Conservation (phyloP, 2,329 filamentous ascomycete species). For the Metarhizium rileyi region DNA sequence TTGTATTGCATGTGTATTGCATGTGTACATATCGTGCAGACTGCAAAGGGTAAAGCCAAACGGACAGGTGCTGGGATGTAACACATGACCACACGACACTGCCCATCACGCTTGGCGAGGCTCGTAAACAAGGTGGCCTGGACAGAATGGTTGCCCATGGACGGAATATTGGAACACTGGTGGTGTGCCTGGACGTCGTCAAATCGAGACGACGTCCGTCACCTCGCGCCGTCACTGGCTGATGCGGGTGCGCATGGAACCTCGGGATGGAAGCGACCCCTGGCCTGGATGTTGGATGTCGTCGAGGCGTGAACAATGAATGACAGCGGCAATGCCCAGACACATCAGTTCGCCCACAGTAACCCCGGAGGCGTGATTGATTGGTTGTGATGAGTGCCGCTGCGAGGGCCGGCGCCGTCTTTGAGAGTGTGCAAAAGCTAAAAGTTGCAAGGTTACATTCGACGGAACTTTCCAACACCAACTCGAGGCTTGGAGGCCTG, state of each 20-base stretch:
- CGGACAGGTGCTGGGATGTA: neutral
- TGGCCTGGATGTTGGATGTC: no score
- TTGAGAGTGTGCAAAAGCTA: neutral
- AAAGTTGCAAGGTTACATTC: conserved; percentile 9
- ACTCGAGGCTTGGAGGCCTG: neutral
- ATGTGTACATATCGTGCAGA: no score
- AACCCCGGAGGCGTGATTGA: neutral
- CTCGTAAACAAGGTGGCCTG: neutral
- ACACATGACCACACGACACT: neutral
- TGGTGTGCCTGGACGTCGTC: neutral
- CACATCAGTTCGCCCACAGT: conserved; percentile 1
- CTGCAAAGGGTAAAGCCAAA: no score
- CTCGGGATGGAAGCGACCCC: neutral
- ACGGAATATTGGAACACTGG: neutral
- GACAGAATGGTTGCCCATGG: no score
- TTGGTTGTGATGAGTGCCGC: conserved; percentile 1
- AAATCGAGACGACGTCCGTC: neutral
- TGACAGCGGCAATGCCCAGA: neutral
- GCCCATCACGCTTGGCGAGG: neutral
- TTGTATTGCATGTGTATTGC: neutral
- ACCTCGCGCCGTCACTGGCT: neutral
- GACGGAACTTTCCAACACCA: conserved; percentile 7
- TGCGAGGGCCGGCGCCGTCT: neutral
- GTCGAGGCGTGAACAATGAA: conserved; percentile 1
- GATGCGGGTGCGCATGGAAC: neutral